Evolutionary conservation across 2,329 filamentous ascomycete species (phyloP).

Genomic region (Pseudodiploospora longispora): DNA sequence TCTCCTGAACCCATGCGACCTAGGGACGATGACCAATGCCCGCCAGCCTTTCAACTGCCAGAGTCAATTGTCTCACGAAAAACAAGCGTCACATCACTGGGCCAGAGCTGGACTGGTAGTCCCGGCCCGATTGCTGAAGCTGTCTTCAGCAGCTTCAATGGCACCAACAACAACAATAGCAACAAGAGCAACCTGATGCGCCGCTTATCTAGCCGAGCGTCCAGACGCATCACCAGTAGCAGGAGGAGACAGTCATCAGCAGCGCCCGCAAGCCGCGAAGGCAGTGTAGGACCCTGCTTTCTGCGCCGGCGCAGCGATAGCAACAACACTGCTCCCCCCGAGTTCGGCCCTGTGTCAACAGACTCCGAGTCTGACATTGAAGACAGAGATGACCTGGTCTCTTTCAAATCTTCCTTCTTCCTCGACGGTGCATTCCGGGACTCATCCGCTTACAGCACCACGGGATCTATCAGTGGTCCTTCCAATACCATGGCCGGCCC

Average conservation of each 20-base stretch:
- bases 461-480: constrained; percentile 37
- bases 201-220: constrained; percentile 73
- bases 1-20: constrained; percentile 57
- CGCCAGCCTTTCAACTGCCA: constrained; percentile 58
- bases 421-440: constrained; percentile 38
- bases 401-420: constrained; percentile 28
- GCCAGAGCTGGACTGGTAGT: constrained; percentile 47
- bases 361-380: constrained; percentile 53
- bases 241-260: constrained; percentile 67
- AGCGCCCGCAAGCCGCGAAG: constrained; percentile 69
- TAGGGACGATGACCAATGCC: constrained; percentile 44
- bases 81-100: constrained; percentile 55
- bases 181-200: constrained; percentile 61
- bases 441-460: constrained; percentile 40
- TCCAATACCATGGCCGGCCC: constrained; percentile 50
- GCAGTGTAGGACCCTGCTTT: constrained; percentile 82
- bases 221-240: constrained; percentile 54
- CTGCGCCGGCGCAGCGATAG: constrained; percentile 84
- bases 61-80: constrained; percentile 59
- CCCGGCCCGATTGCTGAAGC: constrained; percentile 48
- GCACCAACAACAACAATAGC: constrained; percentile 12
- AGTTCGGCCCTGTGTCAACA: constrained; percentile 30
- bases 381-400: constrained; percentile 36
- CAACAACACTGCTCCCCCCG: constrained; percentile 59
- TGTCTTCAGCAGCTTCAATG: constrained; percentile 15